phyloP scores from a whole-genome alignment of 805 yeast species.

The Yarrowia sp. region DNA sequence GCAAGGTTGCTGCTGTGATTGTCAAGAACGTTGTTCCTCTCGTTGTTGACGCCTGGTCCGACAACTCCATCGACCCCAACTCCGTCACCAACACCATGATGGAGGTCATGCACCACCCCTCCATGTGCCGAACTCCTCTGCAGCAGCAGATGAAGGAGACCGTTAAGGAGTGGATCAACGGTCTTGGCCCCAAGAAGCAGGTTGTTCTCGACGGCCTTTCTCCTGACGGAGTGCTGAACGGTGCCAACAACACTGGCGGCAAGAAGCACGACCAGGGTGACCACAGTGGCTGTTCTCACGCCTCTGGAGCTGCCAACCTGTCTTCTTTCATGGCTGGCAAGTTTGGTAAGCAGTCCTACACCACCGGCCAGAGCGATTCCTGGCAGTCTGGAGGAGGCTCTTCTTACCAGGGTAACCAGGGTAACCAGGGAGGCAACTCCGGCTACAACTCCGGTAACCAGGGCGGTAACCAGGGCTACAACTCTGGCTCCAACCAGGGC shows the following conservation, averaged over 20 bases:
- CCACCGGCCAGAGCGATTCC: conserved; percentile 33
- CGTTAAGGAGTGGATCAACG: conserved; percentile 41
- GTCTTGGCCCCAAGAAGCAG: conserved; percentile 38
- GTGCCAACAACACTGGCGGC: conserved; percentile 41
- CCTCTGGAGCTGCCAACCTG: conserved; percentile 20
- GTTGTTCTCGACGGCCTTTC: conserved; percentile 39
- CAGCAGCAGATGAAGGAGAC: conserved; percentile 42
- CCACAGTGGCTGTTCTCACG: conserved; percentile 32
- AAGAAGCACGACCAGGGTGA: conserved; percentile 37
- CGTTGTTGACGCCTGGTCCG: conserved; percentile 43
- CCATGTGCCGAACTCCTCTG: conserved; percentile 40
- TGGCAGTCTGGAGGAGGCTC: conserved; percentile 27
- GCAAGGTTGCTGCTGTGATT: conserved; percentile 42
- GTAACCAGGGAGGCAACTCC: conserved; percentile 7
- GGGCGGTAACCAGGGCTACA: background rate
- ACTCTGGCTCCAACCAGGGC: background rate
- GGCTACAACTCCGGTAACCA: background rate
- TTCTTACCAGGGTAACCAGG: conserved; percentile 1
- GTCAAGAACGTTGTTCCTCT: conserved; percentile 42
- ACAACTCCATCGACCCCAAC: conserved; percentile 40
- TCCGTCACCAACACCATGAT: conserved; percentile 40
- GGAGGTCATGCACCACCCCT: conserved; percentile 44
- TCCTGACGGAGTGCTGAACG: conserved; percentile 42
- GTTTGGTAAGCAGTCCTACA: conserved; percentile 24
- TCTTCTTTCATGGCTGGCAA: conserved; percentile 30